A percentile compares a stretch with the other conserved stretches of the same genome.
Evolutionary conservation across 805 yeast genomes (phyloP).

Genomic region (Grigorovia humatica): DNA sequence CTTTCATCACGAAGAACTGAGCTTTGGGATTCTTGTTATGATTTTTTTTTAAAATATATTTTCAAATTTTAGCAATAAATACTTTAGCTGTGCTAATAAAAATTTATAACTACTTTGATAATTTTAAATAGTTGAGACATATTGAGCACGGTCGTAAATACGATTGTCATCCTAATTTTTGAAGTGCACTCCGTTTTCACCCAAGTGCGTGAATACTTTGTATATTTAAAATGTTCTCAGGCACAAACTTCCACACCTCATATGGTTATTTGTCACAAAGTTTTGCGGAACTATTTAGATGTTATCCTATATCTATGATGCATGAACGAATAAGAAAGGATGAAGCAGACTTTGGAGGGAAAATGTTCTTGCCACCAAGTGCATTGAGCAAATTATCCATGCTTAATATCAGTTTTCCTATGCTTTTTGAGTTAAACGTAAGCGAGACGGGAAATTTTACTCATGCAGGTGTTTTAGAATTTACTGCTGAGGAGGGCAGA

Average conservation of each 20-base stretch:
- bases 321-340: constrained; percentile 61
- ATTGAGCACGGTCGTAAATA: too few species aligned
- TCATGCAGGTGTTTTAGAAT: constrained; percentile 92
- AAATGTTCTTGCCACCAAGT: constrained; percentile 88
- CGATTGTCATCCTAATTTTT: too few species aligned
- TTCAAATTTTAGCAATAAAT: too few species aligned
- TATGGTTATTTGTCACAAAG: constrained; percentile 27
- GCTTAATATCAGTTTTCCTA: constrained; percentile 89
- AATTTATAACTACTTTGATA: too few species aligned
- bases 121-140: too few species aligned
- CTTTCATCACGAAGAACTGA: too few species aligned
- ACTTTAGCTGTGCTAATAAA: too few species aligned
- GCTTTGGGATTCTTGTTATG: too few species aligned
- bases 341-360: constrained; percentile 87
- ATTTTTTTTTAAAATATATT: too few species aligned
- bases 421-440: constrained; percentile 75
- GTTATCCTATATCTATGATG: constrained; percentile 90
- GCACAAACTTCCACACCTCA: constrained; percentile 19
- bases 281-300: constrained; percentile 82
- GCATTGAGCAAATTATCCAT: constrained; percentile 81
- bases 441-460: constrained; percentile 53
- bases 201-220: too few species aligned
- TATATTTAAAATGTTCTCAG: constrained; percentile 27
- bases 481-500: constrained; percentile 95
- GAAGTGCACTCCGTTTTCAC: too few species aligned